phyloP scores from a whole-genome alignment of 2,329 filamentous ascomycete species.

The Microcera coccophila region DNA sequence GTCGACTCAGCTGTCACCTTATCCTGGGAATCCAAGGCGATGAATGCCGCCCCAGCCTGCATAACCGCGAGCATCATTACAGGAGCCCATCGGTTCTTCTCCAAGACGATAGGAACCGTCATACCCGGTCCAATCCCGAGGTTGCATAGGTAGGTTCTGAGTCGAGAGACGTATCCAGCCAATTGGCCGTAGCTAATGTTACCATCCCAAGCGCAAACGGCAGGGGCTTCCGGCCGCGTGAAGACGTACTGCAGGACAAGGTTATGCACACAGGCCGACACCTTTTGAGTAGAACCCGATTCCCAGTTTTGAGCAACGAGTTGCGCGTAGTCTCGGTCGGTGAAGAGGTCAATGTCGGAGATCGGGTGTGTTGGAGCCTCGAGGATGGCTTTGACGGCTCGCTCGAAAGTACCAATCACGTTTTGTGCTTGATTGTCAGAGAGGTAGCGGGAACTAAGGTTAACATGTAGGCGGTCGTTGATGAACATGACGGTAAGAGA shows the following conservation, averaged over 20 bases:
- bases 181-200: conserved; percentile 41
- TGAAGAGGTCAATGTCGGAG: conserved; percentile 50
- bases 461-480: conserved; percentile 39
- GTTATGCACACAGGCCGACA: conserved; percentile 42
- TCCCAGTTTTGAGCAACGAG: conserved; percentile 51
- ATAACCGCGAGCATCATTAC: conserved; percentile 66
- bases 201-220: conserved; percentile 45
- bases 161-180: conserved; percentile 34
- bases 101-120: conserved; percentile 63
- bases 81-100: conserved; percentile 66
- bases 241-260: conserved; percentile 41
- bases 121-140: conserved; percentile 49
- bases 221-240: conserved; percentile 37
- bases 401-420: conserved; percentile 51
- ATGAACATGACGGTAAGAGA: conserved; percentile 43
- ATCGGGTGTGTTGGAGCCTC: conserved; percentile 39
- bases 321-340: conserved; percentile 51
- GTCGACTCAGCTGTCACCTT: conserved; percentile 39
- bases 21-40: conserved; percentile 47
- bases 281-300: conserved; percentile 36
- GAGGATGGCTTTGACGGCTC: conserved; percentile 46
- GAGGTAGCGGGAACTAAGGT: conserved; percentile 44
- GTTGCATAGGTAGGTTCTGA: conserved; percentile 45
- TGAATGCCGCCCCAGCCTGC: conserved; percentile 53
- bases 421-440: conserved; percentile 43